A percentile compares a stretch with the other conserved stretches of the same genome.
phyloP scores from a whole-genome alignment of 176 grass and related monocot genomes.

The Oryza longistaminata region DNA sequence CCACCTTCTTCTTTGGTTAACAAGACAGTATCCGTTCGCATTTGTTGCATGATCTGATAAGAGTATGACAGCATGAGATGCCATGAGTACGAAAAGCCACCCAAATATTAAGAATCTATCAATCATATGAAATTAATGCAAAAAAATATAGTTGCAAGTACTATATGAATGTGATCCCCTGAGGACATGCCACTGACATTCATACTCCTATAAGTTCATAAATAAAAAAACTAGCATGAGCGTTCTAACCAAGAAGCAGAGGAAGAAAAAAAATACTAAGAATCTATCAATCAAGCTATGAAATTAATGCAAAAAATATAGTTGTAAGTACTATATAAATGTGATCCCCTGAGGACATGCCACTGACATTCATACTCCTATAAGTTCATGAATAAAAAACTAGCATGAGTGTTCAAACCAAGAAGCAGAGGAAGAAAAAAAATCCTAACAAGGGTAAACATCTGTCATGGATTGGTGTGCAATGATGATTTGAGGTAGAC shows the following conservation, averaged over 20 bases:
- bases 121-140: slow-evolving; percentile 5
- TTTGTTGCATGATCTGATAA: slow-evolving; percentile 97
- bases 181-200: neutral
- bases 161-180: neutral
- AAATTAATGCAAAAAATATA: slow-evolving; percentile 26
- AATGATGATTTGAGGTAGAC: neutral
- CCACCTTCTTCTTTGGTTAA: slow-evolving; percentile 98
- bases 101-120: neutral
- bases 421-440: slow-evolving; percentile 4
- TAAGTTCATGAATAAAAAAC: neutral
- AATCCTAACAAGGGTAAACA: neutral
- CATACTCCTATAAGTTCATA: neutral
- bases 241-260: neutral
- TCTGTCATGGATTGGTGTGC: neutral
- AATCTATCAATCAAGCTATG: neutral
- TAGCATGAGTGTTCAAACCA: neutral
- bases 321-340: neutral
- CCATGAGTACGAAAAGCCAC: slow-evolving; percentile 3
- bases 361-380: neutral
- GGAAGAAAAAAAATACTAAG: slow-evolving; percentile 12
- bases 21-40: slow-evolving; percentile 80
- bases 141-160: neutral
- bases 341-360: neutral
- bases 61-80: slow-evolving; percentile 20
- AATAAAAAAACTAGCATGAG: neutral